Evolutionary conservation across 1,139 yeast genomes (phyloP).

Genomic region (Kodamaea ohmeri): DNA sequence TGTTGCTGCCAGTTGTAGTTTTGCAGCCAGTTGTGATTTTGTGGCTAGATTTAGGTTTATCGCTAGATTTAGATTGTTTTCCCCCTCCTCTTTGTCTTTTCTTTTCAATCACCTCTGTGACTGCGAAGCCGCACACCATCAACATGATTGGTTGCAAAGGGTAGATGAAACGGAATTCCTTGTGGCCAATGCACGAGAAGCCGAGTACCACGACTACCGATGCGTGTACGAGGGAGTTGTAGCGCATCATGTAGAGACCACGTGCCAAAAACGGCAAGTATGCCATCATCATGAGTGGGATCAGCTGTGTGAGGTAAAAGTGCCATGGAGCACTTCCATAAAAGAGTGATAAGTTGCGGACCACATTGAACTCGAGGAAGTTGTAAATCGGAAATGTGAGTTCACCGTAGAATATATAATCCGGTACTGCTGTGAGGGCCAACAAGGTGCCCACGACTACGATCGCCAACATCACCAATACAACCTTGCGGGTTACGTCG

Average conservation of each 20-base stretch:
- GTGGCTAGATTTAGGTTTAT: too few species aligned
- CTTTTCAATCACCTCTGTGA: background rate
- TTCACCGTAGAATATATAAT: constrained; percentile 58
- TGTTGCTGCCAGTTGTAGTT: too few species aligned
- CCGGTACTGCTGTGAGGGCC: constrained; percentile 37
- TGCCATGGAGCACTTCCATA: constrained; percentile 88
- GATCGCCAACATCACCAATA: constrained; percentile 16
- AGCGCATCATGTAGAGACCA: constrained; percentile 11
- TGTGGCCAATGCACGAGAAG: constrained; percentile 73
- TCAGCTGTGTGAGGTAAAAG: constrained; percentile 77
- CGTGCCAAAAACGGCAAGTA: constrained; percentile 55
- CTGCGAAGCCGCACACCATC: constrained; percentile 16
- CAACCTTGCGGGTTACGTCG: constrained; percentile 11
- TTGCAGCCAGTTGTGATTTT: too few species aligned
- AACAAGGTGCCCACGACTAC: constrained; percentile 25
- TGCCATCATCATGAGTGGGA: constrained; percentile 71
- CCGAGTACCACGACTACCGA: constrained; percentile 42
- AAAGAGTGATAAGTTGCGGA: constrained; percentile 70
- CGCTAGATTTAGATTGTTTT: too few species aligned
- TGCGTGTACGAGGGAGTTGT: constrained; percentile 23
- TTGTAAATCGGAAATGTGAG: constrained; percentile 62
- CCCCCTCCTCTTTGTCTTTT: background rate
- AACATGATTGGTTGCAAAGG: constrained; percentile 79
- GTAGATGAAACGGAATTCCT: constrained; percentile 88
- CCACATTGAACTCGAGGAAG: constrained; percentile 73